Evolutionary conservation across 371 early-diverging fungal genomes (phyloP), one percentile per base, ranked within the genome.

Genomic region (Capniomyces stellatus): DNA sequence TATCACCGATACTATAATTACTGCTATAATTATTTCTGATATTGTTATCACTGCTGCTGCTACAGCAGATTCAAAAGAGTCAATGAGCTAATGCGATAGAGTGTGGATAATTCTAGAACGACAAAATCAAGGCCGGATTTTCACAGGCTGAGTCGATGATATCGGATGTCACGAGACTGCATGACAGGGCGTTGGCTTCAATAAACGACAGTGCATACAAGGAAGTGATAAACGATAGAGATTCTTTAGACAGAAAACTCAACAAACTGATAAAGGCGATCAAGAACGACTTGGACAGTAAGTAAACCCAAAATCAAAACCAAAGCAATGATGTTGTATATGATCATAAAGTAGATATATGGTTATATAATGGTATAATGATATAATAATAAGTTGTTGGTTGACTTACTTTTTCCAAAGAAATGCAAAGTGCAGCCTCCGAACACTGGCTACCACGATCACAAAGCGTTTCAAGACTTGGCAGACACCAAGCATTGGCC

Each of bases 151-250:
- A 66, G 46, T 41, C 49, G 2, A 31, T 54, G 18, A 55, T 64
- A n/a, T 27, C 39, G 29, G 43, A 55, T 27, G 51, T 66, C 29
- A 31, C 27, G 21, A 25, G 21, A 2, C 58, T 55, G 1, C 55
- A 65, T 50, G 50, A 58, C 54, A 64, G 66, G 39, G 63, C 61
- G 24, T 55, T 66, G 28, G 46, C 44, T 3, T 59, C 67, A 23
- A 62, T 63, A 46, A 67, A 66, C 55, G 67, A 67, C 48, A 18
- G 35, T 42, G 49, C 55, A 54, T 56, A 67, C 58, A 55, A 54
- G 43, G 59, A 62, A 46, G 56, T 64, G 23, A 30, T 58, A 1
- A 23, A 19, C 3, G 31, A 51, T 13, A 56, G 61, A 29, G 66
- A 66, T 30, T 40, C 52, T 18, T 31, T 51, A 35, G 58, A 54